Evolutionary conservation across 768 basidiomycete genomes (phyloP).

Genomic region (Boletus reticulatus): DNA sequence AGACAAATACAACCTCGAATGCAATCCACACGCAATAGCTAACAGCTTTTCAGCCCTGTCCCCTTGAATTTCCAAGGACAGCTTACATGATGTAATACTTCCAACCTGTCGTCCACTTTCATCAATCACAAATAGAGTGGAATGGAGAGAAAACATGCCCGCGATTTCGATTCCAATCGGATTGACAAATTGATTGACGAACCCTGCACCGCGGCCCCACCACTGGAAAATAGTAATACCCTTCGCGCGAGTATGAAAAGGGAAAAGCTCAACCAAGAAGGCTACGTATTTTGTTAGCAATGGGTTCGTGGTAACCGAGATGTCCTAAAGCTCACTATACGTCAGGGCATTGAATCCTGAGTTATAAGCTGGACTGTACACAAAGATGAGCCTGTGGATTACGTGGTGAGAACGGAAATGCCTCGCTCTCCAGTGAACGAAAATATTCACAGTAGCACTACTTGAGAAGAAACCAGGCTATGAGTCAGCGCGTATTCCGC

Average conservation of each 20-base stretch:
- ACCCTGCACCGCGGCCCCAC: slow-evolving; percentile 42
- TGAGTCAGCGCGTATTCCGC: slow-evolving; percentile 11
- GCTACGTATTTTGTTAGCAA: slow-evolving; percentile 31
- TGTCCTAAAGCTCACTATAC: background rate
- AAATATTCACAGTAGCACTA: slow-evolving; percentile 9
- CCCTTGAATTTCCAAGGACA: background rate
- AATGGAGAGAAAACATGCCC: slow-evolving; percentile 4
- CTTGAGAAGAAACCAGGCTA: background rate
- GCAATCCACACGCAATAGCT: background rate
- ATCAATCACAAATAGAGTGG: background rate
- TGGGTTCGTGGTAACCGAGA: background rate
- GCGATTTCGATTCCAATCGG: slow-evolving; percentile 15
- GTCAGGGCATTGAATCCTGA: slow-evolving; percentile 6
- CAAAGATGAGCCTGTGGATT: slow-evolving; percentile 9
- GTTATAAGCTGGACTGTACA: background rate
- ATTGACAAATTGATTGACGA: slow-evolving; percentile 12
- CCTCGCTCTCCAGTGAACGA: background rate
- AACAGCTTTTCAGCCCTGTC: background rate
- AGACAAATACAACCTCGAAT: background rate
- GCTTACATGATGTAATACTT: background rate
- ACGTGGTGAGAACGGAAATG: background rate
- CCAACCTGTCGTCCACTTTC: background rate
- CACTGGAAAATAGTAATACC: slow-evolving; percentile 62
- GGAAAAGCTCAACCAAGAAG: slow-evolving; percentile 67
- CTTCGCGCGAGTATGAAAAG: slow-evolving; percentile 57